A percentile compares a stretch with the other conserved stretches of the same genome.
Evolutionary conservation across 768 basidiomycete species (phyloP).

Genomic region (Termitomyces sp.): DNA sequence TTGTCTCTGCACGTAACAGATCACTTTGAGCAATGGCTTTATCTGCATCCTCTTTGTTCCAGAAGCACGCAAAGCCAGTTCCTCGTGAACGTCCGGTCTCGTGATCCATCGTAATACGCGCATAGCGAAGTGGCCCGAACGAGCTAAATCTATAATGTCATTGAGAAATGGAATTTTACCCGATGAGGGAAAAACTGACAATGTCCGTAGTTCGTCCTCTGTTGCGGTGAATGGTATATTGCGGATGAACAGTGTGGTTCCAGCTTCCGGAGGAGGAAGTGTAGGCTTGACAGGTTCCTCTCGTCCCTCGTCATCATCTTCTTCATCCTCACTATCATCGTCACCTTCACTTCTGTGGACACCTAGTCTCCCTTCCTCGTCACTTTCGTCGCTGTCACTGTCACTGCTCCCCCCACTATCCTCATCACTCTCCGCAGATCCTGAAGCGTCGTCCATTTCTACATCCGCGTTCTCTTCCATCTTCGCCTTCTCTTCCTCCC

Average conservation of each 20-base stretch:
- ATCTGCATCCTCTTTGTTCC: conserved; percentile 90
- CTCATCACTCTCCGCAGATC: conserved; percentile 24
- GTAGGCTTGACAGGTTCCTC: conserved; percentile 56
- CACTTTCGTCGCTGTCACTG: conserved; percentile 35
- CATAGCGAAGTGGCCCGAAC: conserved; percentile 92
- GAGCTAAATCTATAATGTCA: conserved; percentile 71
- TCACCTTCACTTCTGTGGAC: conserved; percentile 40
- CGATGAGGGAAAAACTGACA: conserved; percentile 49
- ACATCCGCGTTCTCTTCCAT: conserved; percentile 37
- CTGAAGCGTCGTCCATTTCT: conserved; percentile 32
- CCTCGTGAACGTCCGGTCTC: conserved; percentile 86
- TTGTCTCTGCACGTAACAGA: conserved; percentile 60
- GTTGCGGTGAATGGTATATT: conserved; percentile 92
- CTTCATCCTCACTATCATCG: conserved; percentile 35
- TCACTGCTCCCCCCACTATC: conserved; percentile 25
- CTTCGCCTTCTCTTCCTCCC: conserved; percentile 76
- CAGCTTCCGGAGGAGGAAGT: conserved; percentile 80
- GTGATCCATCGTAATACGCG: conserved; percentile 82
- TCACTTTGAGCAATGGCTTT: conserved; percentile 81
- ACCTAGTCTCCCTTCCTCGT: conserved; percentile 40
- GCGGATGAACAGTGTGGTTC: conserved; percentile 90
- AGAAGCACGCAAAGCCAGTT: conserved; percentile 96
- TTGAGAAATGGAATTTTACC: not conserved
- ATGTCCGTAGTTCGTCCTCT: conserved; percentile 83
- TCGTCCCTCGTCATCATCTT: conserved; percentile 27